These are phyloP conservation scores for Hypomyces rosellus DNA, from an alignment of 2,329 filamentous ascomycete species.

Conservation along the genomic window DNA sequence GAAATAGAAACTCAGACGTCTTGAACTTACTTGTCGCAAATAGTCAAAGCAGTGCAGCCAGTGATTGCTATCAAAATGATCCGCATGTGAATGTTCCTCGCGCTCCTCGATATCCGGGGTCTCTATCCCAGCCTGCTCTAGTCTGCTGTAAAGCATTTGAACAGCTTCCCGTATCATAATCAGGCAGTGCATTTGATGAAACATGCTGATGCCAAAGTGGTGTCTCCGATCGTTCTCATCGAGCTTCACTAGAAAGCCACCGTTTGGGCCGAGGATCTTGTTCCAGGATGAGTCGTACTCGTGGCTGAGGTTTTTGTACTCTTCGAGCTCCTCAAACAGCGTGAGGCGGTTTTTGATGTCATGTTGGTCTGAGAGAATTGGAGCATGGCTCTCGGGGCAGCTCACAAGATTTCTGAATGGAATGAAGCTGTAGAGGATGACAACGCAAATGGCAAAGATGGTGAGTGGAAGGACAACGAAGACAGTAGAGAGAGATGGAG, in stretches of 20 bases:
- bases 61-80: neutral
- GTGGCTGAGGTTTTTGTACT: neutral
- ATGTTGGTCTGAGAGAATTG: too few species aligned
- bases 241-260: neutral
- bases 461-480: too few species aligned
- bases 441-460: too few species aligned
- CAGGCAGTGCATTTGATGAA: slow-evolving; percentile 11
- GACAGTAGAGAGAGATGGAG: too few species aligned
- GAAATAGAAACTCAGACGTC: neutral
- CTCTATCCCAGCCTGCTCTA: neutral
- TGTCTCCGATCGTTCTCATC: neutral
- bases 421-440: too few species aligned
- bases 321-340: neutral
- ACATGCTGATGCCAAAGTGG: slow-evolving; percentile 7
- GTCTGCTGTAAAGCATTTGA: neutral
- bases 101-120: neutral
- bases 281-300: slow-evolving; percentile 1
- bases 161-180: slow-evolving; percentile 4
- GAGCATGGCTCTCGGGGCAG: too few species aligned
- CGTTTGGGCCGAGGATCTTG: slow-evolving; percentile 1
- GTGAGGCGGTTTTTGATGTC: too few species aligned
- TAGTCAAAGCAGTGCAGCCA: slow-evolving; percentile 9
- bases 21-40: slow-evolving; percentile 7
- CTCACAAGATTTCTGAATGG: too few species aligned
- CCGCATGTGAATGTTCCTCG: neutral